Conservation (phyloP, 2,329 filamentous ascomycete species). For the Nigrograna mackinnonii region DNA sequence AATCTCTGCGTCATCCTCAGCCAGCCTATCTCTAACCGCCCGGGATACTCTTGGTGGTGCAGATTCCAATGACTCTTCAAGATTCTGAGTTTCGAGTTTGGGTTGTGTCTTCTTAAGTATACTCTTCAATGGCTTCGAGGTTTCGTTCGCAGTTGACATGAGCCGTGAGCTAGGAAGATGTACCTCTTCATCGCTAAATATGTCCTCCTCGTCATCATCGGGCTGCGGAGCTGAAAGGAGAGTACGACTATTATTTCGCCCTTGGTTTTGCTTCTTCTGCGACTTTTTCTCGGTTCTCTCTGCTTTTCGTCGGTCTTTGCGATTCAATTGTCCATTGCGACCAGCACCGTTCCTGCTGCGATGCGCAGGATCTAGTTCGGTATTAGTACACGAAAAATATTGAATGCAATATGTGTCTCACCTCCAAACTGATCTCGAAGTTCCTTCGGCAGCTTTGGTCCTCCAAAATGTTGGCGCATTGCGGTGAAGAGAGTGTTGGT, state of each 20-base stretch:
- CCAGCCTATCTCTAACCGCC: constrained; percentile 62
- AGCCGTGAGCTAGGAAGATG: constrained; percentile 17
- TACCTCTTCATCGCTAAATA: constrained; percentile 37
- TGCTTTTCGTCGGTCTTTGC: constrained; percentile 70
- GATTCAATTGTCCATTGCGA: constrained; percentile 36
- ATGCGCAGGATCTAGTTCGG: constrained; percentile 36
- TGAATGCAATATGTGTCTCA: constrained; percentile 12
- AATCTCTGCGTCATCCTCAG: constrained; percentile 86
- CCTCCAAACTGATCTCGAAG: constrained; percentile 49
- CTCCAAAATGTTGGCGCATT: constrained; percentile 43
- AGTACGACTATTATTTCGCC: constrained; percentile 18
- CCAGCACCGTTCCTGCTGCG: constrained; percentile 23
- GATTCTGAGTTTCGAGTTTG: not conserved
- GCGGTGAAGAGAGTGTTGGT: constrained; percentile 18
- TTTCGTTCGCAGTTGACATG: constrained; percentile 16
- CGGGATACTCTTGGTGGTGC: constrained; percentile 34
- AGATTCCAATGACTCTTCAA: constrained; percentile 13
- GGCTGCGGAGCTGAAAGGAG: constrained; percentile 24
- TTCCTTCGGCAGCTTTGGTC: constrained; percentile 50
- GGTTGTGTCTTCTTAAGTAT: constrained; percentile 31
- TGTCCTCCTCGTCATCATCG: constrained; percentile 28
- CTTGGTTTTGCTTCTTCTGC: constrained; percentile 31
- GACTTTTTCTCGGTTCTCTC: constrained; percentile 66
- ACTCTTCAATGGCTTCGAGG: constrained; percentile 34
- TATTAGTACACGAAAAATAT: no score